phyloP scores from a whole-genome alignment of 768 basidiomycete species.

The Boletus rubescentipes region DNA sequence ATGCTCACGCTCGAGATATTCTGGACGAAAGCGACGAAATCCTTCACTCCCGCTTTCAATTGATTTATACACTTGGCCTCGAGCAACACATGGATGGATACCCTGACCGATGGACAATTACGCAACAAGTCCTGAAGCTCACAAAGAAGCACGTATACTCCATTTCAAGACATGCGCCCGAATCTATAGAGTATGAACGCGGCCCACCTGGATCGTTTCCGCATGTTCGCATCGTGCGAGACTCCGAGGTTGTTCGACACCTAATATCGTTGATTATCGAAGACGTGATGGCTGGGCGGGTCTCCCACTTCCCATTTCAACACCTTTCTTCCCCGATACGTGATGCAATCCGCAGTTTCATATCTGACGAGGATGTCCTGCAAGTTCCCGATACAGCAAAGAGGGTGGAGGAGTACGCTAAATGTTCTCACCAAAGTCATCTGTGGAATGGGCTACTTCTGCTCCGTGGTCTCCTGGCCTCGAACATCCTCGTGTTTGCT shows the following conservation, averaged over 20 bases:
- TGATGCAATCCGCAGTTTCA: background rate
- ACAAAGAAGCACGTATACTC: constrained; percentile 1
- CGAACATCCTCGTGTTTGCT: no score
- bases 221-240: no score
- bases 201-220: background rate
- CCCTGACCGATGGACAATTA: constrained; percentile 23
- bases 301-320: background rate
- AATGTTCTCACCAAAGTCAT: background rate
- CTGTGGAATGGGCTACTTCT: background rate
- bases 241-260: background rate
- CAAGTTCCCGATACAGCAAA: background rate
- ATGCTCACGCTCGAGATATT: background rate
- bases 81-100: no score
- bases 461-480: no score
- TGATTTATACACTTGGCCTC: background rate
- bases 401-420: background rate
- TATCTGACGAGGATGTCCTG: background rate
- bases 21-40: background rate
- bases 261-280: background rate
- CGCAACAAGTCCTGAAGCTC: constrained; percentile 26
- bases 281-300: background rate
- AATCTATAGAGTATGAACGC: background rate
- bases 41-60: background rate
- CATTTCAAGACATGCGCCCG: background rate
- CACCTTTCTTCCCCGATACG: background rate